Evolutionary conservation across 208 protist species (phyloP).

Genomic region (Leishmania arabica): DNA sequence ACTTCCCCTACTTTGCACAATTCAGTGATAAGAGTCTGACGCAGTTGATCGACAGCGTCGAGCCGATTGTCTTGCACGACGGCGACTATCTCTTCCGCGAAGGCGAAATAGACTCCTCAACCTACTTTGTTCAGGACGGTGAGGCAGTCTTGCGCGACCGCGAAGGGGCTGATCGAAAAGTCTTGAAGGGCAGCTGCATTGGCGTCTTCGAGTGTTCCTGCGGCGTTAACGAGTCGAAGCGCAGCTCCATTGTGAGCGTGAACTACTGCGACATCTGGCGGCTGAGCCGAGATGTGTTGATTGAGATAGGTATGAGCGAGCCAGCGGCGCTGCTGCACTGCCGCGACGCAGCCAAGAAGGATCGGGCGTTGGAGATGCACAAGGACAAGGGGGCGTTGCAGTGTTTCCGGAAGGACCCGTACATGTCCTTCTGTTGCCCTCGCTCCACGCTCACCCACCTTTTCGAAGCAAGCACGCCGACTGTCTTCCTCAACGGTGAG

Average conservation of each 20-base stretch:
- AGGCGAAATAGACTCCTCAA: constrained; percentile 71
- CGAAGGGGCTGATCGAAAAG: constrained; percentile 30
- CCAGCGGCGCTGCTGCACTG: constrained; percentile 82
- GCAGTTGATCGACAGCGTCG: constrained; percentile 62
- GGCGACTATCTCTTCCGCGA: constrained; percentile 67
- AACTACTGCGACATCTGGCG: constrained; percentile 92
- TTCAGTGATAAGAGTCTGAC: constrained; percentile 65
- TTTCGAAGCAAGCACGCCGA: constrained; percentile 62
- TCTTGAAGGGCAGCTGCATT: constrained; percentile 75
- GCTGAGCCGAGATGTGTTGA: constrained; percentile 64
- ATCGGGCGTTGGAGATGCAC: constrained; percentile 59
- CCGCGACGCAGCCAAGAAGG: constrained; percentile 61
- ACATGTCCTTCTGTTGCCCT: constrained; percentile 63
- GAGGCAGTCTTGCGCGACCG: constrained; percentile 55
- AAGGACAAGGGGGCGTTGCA: constrained; percentile 34
- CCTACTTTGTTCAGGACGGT: constrained; percentile 88
- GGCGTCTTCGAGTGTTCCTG: constrained; percentile 90
- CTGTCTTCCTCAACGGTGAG: constrained; percentile 80
- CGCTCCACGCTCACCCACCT: constrained; percentile 40
- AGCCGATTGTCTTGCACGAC: constrained; percentile 87
- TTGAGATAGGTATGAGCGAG: constrained; percentile 88
- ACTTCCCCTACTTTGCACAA: constrained; percentile 78
- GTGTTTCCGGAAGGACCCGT: constrained; percentile 65
- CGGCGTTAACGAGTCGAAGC: constrained; percentile 83
- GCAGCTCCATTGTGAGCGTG: constrained; percentile 67